These are phyloP conservation scores for Piromyces sp. DNA, from an alignment of 192 early-diverging fungal genomes.

Conservation along the genomic window DNA sequence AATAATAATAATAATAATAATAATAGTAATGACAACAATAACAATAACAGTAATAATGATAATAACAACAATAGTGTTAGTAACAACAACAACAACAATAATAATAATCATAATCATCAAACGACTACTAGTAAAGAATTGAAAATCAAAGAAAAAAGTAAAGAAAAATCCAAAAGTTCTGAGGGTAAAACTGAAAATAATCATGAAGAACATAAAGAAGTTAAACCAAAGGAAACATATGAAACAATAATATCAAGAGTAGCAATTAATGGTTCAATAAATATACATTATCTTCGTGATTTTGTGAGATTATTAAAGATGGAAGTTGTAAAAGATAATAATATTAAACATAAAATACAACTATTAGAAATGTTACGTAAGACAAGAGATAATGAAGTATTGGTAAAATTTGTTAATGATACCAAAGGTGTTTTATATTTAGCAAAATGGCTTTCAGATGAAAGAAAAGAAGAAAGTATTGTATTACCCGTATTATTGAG, in stretches of 20 bases:
- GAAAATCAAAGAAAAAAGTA: no score
- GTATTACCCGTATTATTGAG: not conserved
- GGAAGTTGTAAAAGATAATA: not conserved
- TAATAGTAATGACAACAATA: no score
- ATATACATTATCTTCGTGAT: not conserved
- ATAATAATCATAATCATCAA: no score
- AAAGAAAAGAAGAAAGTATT: not conserved
- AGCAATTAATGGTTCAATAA: not conserved
- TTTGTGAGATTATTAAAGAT: not conserved
- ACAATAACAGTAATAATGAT: no score
- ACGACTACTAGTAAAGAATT: no score
- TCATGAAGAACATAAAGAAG: not conserved
- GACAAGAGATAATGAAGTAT: not conserved
- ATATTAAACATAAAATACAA: not conserved
- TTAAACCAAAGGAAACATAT: not conserved
- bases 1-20: no score
- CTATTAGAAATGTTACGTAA: not conserved
- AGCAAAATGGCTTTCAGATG: not conserved
- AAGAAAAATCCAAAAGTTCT: not conserved
- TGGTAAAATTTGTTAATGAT: not conserved
- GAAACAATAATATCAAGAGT: not conserved
- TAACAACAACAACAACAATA: no score
- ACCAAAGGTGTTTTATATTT: not conserved
- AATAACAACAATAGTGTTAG: no score
- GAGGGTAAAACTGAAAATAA: not conserved